A percentile compares a stretch with the other conserved stretches of the same genome.
Evolutionary conservation across 208 protist species (phyloP).

Genomic region (Wallacemonas rigidus): DNA sequence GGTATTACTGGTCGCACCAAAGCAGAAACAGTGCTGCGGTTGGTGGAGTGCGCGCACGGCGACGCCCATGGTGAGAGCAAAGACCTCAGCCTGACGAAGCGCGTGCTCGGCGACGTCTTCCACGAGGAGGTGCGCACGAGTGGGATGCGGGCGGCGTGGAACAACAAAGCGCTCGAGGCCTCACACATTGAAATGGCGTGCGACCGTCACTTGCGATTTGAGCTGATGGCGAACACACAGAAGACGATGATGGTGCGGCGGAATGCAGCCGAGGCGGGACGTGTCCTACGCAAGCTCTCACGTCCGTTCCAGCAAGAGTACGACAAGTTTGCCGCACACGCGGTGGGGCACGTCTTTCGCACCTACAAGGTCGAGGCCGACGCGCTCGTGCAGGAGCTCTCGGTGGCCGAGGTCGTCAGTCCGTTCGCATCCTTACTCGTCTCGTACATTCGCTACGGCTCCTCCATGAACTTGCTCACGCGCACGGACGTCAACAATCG

Average conservation of each 20-base stretch:
- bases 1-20: conserved; percentile 47
- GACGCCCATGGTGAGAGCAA: conserved; percentile 85
- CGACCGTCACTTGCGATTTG: conserved; percentile 70
- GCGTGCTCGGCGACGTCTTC: conserved; percentile 84
- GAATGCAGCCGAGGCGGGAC: conserved; percentile 55
- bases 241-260: conserved; percentile 85
- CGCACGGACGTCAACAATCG: conserved; percentile 67
- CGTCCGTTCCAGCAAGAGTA: conserved; percentile 85
- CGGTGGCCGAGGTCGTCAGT: conserved; percentile 65
- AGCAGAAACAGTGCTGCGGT: conserved; percentile 72
- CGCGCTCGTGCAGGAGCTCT: conserved; percentile 53
- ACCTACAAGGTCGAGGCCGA: conserved; percentile 77
- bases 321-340: conserved; percentile 44
- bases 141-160: conserved; percentile 79
- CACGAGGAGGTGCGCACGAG: conserved; percentile 82
- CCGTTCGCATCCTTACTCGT: conserved; percentile 82
- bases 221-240: conserved; percentile 74
- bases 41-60: conserved; percentile 67
- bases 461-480: conserved; percentile 59
- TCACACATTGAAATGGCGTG: conserved; percentile 89
- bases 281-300: conserved; percentile 71
- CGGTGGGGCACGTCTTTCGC: conserved; percentile 78
- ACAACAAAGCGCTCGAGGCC: conserved; percentile 86
- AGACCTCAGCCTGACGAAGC: conserved; percentile 73
- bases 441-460: conserved; percentile 69